Evolutionary conservation across 2,329 filamentous ascomycete species (phyloP).

Genomic region (Cladosporium sp.): DNA sequence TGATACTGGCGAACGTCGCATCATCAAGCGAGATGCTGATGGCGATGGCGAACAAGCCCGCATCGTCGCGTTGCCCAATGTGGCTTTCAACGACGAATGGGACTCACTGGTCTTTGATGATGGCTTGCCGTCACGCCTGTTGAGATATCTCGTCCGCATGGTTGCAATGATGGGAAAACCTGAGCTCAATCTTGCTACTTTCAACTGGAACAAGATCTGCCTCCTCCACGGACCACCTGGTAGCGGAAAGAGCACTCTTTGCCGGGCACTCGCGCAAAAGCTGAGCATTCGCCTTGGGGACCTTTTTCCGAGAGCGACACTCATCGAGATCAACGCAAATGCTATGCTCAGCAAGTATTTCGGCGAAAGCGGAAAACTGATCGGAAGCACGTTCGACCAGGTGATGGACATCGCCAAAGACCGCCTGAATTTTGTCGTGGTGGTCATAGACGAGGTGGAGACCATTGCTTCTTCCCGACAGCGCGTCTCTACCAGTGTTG

Average conservation of each 20-base stretch:
- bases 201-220: slow-evolving; percentile 45
- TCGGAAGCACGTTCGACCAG: slow-evolving; percentile 40
- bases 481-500: slow-evolving; percentile 35
- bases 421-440: slow-evolving; percentile 38
- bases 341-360: slow-evolving; percentile 46
- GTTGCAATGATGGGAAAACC: slow-evolving; percentile 32
- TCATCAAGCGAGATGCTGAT: slow-evolving; percentile 22
- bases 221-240: slow-evolving; percentile 43
- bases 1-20: slow-evolving; percentile 22
- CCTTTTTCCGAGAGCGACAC: slow-evolving; percentile 30
- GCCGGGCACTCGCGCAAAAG: slow-evolving; percentile 47
- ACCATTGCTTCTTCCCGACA: slow-evolving; percentile 44
- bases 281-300: slow-evolving; percentile 37
- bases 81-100: slow-evolving; percentile 41
- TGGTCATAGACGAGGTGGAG: slow-evolving; percentile 51
- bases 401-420: slow-evolving; percentile 37
- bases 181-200: slow-evolving; percentile 34
- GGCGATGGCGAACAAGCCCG: slow-evolving; percentile 31
- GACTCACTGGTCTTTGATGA: slow-evolving; percentile 45
- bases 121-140: slow-evolving; percentile 37
- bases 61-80: slow-evolving; percentile 35
- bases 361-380: slow-evolving; percentile 44
- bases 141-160: slow-evolving; percentile 37
- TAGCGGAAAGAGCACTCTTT: slow-evolving; percentile 42
- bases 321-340: slow-evolving; percentile 46